phyloP scores from a whole-genome alignment of 345 rosid genomes.

The Erucastrum elatum region DNA sequence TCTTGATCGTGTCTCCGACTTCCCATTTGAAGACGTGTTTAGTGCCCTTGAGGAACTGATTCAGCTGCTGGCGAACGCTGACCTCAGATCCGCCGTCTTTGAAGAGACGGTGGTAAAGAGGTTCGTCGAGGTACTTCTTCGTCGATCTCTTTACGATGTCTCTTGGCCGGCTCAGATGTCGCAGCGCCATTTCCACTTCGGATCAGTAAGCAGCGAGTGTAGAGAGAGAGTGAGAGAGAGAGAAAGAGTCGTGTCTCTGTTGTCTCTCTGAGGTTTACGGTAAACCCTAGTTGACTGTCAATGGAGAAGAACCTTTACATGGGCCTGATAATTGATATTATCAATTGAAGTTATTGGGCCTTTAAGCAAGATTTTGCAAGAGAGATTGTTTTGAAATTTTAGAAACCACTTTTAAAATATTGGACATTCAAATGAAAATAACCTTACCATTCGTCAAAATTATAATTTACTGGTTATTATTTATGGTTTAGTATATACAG shows the following conservation, averaged over 20 bases:
- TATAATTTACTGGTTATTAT: no score
- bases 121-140: constrained; percentile 83
- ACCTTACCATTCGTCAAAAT: neutral
- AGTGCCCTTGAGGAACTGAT: constrained; percentile 73
- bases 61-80: constrained; percentile 68
- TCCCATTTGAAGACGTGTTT: constrained; percentile 97
- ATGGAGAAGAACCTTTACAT: neutral
- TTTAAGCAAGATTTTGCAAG: neutral
- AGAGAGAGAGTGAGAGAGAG: neutral
- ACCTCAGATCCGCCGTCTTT: constrained; percentile 70
- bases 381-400: neutral
- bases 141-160: constrained; percentile 67
- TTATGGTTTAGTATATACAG: neutral
- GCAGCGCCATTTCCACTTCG: constrained; percentile 50
- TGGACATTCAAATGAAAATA: neutral
- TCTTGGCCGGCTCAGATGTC: constrained; percentile 68
- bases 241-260: neutral
- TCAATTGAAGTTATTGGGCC: neutral
- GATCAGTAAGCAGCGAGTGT: neutral
- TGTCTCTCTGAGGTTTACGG: neutral
- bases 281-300: constrained; percentile 33
- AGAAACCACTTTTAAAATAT: neutral
- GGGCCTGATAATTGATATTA: constrained; percentile 7
- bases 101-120: constrained; percentile 70
- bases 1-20: constrained; percentile 78